A percentile compares a stretch with the other conserved stretches of the same genome.
Evolutionary conservation across 2,329 filamentous ascomycete genomes (phyloP).

Genomic region (Colletotrichum spaethianum): DNA sequence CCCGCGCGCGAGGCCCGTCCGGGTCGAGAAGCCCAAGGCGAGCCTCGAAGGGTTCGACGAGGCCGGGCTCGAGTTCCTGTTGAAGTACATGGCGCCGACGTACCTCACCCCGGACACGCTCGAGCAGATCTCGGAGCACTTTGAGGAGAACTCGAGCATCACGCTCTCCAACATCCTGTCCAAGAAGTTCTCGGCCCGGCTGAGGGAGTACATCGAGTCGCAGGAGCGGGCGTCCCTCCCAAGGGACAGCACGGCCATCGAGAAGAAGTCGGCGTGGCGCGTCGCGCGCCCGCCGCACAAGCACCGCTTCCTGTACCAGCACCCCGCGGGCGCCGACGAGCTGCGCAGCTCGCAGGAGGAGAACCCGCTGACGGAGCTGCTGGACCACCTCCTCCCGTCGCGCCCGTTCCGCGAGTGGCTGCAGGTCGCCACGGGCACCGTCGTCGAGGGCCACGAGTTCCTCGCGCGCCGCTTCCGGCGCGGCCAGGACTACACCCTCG

Average conservation of each 20-base stretch:
- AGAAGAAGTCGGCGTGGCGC: slow-evolving; percentile 74
- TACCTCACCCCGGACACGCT: slow-evolving; percentile 95
- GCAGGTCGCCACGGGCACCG: slow-evolving; percentile 82
- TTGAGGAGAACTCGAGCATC: slow-evolving; percentile 87
- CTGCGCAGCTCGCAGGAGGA: slow-evolving; percentile 56
- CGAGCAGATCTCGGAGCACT: slow-evolving; percentile 84
- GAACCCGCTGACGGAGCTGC: slow-evolving; percentile 80
- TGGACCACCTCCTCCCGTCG: slow-evolving; percentile 88
- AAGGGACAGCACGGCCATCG: slow-evolving; percentile 67
- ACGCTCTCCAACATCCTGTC: slow-evolving; percentile 85
- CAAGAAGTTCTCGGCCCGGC: slow-evolving; percentile 79
- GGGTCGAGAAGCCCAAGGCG: slow-evolving; percentile 55
- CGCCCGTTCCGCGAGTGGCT: slow-evolving; percentile 92
- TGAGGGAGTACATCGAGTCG: slow-evolving; percentile 80
- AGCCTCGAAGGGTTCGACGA: slow-evolving; percentile 74
- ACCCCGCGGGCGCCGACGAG: slow-evolving; percentile 61
- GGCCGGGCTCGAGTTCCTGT: slow-evolving; percentile 87
- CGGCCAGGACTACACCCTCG: slow-evolving; percentile 92
- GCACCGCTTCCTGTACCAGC: slow-evolving; percentile 90
- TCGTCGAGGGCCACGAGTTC: slow-evolving; percentile 80
- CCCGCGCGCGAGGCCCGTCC: slow-evolving; percentile 75
- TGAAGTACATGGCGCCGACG: slow-evolving; percentile 90
- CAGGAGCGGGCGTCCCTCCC: slow-evolving; percentile 69
- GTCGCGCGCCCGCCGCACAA: slow-evolving; percentile 94
- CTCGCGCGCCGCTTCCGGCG: slow-evolving; percentile 90